Conservation (phyloP, 1,139 yeast species). For the Zygosaccharomyces pseudobailii region DNA sequence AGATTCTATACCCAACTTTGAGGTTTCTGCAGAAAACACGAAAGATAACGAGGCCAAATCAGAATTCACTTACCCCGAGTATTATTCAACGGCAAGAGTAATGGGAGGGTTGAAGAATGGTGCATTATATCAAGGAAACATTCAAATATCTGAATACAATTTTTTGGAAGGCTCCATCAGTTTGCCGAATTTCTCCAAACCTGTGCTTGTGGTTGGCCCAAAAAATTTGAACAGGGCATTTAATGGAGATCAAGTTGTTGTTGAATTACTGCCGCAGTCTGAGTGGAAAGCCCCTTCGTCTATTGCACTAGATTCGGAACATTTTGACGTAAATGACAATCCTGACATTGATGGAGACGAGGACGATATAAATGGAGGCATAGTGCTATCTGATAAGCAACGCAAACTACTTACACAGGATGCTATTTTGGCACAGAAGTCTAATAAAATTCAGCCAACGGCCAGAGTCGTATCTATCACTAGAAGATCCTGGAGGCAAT, state of each 20-base stretch:
- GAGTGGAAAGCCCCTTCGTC: slow-evolving; percentile 88
- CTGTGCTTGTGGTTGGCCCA: slow-evolving; percentile 75
- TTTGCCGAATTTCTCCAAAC: slow-evolving; percentile 71
- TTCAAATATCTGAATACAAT: slow-evolving; percentile 80
- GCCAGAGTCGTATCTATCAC: slow-evolving; percentile 85
- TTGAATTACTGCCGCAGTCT: slow-evolving; percentile 78
- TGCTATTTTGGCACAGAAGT: slow-evolving; percentile 59
- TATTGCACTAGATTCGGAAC: slow-evolving; percentile 71
- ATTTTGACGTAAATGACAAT: slow-evolving; percentile 55
- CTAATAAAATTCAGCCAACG: slow-evolving; percentile 69
- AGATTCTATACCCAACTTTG: slow-evolving; percentile 70
- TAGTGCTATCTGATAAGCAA: slow-evolving; percentile 67
- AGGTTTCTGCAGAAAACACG: slow-evolving; percentile 27
- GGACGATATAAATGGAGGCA: slow-evolving; percentile 28
- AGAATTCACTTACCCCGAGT: slow-evolving; percentile 68
- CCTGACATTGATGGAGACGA: slow-evolving; percentile 54
- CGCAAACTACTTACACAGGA: slow-evolving; percentile 70
- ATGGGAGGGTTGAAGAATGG: slow-evolving; percentile 91
- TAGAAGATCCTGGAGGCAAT: slow-evolving; percentile 92
- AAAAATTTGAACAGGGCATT: slow-evolving; percentile 85
- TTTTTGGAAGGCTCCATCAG: slow-evolving; percentile 82
- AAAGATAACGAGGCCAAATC: slow-evolving; percentile 32
- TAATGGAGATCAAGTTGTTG: slow-evolving; percentile 86
- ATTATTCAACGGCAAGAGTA: slow-evolving; percentile 73
- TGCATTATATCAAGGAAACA: slow-evolving; percentile 77